A percentile compares a stretch with the other conserved stretches of the same genome.
Evolutionary conservation across 2,329 filamentous ascomycete genomes (phyloP).

Genomic region (Claviceps lovelessii): DNA sequence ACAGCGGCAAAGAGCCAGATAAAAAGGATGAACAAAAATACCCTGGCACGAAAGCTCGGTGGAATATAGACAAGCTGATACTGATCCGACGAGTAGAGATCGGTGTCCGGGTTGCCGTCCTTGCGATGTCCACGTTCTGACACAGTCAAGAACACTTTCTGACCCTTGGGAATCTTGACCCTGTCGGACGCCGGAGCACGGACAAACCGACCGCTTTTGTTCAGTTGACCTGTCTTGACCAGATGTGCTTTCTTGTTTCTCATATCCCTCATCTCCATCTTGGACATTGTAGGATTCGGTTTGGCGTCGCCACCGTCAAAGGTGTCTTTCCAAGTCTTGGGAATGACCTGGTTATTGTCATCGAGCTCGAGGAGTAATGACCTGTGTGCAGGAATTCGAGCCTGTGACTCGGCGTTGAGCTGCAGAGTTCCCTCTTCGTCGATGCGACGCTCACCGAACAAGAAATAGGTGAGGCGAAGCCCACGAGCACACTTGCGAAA

Average conservation of each 20-base stretch:
- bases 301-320: conserved; percentile 35
- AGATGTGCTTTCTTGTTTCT: conserved; percentile 29
- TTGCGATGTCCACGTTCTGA: conserved; percentile 51
- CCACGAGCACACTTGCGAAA: conserved; percentile 72
- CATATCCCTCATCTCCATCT: conserved; percentile 22
- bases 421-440: conserved; percentile 68
- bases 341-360: conserved; percentile 26
- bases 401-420: conserved; percentile 22
- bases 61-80: conserved; percentile 70
- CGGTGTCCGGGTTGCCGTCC: conserved; percentile 37
- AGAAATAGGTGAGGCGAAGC: conserved; percentile 76
- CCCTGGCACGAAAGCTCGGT: conserved; percentile 65
- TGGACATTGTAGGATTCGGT: conserved; percentile 22
- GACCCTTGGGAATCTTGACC: conserved; percentile 80
- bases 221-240: conserved; percentile 37
- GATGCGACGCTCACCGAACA: conserved; percentile 68
- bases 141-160: conserved; percentile 61
- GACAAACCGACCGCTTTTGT: conserved; percentile 67
- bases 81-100: conserved; percentile 41
- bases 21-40: conserved; percentile 72
- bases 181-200: conserved; percentile 90
- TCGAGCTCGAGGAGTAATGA: conserved; percentile 33
- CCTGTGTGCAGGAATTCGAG: conserved; percentile 23
- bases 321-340: conserved; percentile 43
- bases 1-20: conserved; percentile 90